Conservation (phyloP, 257 asterid species). For the Cynanchum wilfordii region DNA sequence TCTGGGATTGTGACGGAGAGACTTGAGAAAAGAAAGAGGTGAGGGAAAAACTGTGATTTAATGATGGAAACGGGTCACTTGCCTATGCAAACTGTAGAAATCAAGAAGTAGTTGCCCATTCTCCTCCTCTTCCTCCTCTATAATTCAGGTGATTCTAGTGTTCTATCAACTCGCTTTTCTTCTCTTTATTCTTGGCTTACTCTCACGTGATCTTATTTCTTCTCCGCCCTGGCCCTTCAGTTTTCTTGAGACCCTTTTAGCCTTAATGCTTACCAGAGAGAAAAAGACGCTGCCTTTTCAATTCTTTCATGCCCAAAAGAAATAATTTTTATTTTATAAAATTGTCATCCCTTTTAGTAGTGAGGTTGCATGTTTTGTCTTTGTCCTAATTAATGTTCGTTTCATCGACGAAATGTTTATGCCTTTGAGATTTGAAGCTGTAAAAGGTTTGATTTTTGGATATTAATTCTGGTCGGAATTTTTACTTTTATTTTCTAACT, state of each 20-base stretch:
- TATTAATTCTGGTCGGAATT: constrained; percentile 21
- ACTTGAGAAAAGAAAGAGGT: constrained; percentile 3
- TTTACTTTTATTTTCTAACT: constrained; percentile 22
- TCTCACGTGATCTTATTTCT: constrained; percentile 18
- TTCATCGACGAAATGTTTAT: constrained; percentile 1
- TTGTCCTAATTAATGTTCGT: neutral
- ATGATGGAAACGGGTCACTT: constrained; percentile 61
- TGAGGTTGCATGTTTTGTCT: constrained; percentile 7
- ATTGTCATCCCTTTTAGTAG: neutral
- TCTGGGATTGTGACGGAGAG: constrained; percentile 8
- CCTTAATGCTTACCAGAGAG: constrained; percentile 15
- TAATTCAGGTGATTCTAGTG: constrained; percentile 58
- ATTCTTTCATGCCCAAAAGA: neutral
- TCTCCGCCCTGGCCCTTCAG: neutral
- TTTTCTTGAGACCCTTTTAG: constrained; percentile 19
- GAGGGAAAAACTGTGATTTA: constrained; percentile 20
- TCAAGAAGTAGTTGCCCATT: constrained; percentile 33
- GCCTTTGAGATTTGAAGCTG: constrained; percentile 14
- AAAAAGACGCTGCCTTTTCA: neutral
- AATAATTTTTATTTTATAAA: neutral
- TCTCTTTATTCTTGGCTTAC: neutral
- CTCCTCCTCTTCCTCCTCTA: constrained; percentile 12
- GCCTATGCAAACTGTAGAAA: constrained; percentile 28
- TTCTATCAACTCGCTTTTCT: constrained; percentile 19
- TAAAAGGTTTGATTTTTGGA: constrained; percentile 18